These are phyloP conservation scores for Cerioporus squamosus DNA, from an alignment of 1,284 basidiomycete species.

Conservation along the genomic window DNA sequence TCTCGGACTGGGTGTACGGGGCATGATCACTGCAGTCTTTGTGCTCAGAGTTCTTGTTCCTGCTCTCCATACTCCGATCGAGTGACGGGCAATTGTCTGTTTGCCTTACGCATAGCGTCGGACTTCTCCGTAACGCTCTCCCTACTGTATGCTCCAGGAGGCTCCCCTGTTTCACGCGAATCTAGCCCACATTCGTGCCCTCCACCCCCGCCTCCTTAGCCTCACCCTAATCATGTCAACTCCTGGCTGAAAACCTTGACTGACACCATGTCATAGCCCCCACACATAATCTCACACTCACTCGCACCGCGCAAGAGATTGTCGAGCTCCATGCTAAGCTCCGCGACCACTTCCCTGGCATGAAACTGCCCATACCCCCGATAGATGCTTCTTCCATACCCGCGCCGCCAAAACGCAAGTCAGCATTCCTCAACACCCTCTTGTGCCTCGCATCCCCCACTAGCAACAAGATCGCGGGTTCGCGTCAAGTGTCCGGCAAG, in stretches of 20 bases:
- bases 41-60: too few relatives aligned
- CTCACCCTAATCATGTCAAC: constrained; percentile 22
- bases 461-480: constrained; percentile 41
- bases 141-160: too few relatives aligned
- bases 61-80: too few relatives aligned
- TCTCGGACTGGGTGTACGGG: too few relatives aligned
- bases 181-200: too few relatives aligned
- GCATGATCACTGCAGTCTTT: too few relatives aligned
- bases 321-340: constrained; percentile 80
- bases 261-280: constrained; percentile 58
- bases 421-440: constrained; percentile 80
- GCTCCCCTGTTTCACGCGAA: too few relatives aligned
- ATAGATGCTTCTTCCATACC: constrained; percentile 57
- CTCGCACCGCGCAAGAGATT: constrained; percentile 75
- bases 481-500: constrained; percentile 41
- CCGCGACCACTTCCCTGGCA: constrained; percentile 54
- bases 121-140: too few relatives aligned
- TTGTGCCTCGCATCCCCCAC: constrained; percentile 76
- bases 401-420: constrained; percentile 71
- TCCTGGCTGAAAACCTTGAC: constrained; percentile 6
- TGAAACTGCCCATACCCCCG: constrained; percentile 64
- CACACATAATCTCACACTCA: constrained; percentile 87
- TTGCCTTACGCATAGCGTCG: too few relatives aligned
- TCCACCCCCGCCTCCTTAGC: too few relatives aligned
- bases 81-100: too few relatives aligned